Evolutionary conservation across 2,329 filamentous ascomycete species (phyloP).

Genomic region (Cercospora sp.): DNA sequence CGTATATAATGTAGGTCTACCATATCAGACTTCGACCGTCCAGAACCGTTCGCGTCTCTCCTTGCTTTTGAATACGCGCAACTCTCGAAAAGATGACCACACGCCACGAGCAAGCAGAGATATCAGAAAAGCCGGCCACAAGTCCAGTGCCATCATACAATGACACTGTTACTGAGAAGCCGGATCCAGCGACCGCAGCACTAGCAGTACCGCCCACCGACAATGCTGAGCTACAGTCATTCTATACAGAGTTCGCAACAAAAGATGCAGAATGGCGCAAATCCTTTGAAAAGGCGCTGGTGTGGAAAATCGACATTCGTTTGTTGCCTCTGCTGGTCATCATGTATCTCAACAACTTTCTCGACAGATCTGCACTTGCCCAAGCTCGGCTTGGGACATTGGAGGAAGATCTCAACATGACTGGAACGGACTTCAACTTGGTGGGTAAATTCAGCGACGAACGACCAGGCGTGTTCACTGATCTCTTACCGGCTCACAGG

Average conservation of each 20-base stretch:
- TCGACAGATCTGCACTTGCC: conserved; percentile 44
- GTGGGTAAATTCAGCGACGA: background rate
- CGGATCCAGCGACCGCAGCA: background rate
- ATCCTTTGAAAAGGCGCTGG: conserved; percentile 54
- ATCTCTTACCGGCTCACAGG: background rate
- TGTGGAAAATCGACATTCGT: conserved; percentile 70
- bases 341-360: conserved; percentile 75
- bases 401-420: conserved; percentile 18
- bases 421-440: conserved; percentile 8
- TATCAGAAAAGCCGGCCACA: conserved; percentile 1
- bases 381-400: conserved; percentile 32
- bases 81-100: background rate
- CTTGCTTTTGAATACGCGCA: background rate
- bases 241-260: conserved; percentile 6
- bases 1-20: background rate
- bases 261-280: conserved; percentile 5
- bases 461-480: background rate
- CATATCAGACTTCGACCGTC: background rate
- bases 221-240: background rate
- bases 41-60: background rate
- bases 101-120: background rate
- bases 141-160: conserved; percentile 1
- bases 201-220: background rate
- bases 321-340: conserved; percentile 68
- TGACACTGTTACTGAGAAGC: background rate